These are phyloP conservation scores for Cordyceps tenuipes DNA, from an alignment of 2,329 filamentous ascomycete species.

Conservation along the genomic window DNA sequence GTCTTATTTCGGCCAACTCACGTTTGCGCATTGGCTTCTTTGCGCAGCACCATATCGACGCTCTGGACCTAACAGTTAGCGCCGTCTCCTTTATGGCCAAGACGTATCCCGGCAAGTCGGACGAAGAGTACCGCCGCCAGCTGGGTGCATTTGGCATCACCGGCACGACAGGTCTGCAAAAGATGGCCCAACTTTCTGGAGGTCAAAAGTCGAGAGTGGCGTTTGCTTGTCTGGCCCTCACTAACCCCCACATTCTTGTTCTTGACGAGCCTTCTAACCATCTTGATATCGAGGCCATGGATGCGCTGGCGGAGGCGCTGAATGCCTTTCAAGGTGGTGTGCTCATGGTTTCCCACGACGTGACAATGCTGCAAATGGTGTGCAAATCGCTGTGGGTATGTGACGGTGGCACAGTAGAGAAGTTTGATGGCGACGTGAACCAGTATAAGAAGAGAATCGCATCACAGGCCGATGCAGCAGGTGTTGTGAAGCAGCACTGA, in stretches of 20 bases:
- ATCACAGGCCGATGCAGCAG: constrained; percentile 77
- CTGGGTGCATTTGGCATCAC: constrained; percentile 86
- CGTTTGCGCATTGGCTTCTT: constrained; percentile 92
- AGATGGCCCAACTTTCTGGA: constrained; percentile 88
- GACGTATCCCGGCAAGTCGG: constrained; percentile 78
- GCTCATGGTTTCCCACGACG: constrained; percentile 97
- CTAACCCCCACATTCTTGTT: constrained; percentile 92
- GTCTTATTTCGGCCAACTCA: constrained; percentile 80
- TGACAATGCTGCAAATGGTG: constrained; percentile 95
- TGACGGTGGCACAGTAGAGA: constrained; percentile 86
- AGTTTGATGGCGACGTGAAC: constrained; percentile 91
- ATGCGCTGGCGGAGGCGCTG: constrained; percentile 79
- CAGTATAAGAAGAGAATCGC: constrained; percentile 96
- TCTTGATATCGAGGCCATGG: constrained; percentile 98
- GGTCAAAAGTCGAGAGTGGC: constrained; percentile 98
- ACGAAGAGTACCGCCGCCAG: constrained; percentile 94
- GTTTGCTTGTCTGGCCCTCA: constrained; percentile 90
- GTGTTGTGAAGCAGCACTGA: constrained; percentile 66
- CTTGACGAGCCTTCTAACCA: constrained; percentile 98
- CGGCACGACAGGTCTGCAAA: constrained; percentile 91
- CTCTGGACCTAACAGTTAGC: constrained; percentile 78
- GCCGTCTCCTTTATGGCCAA: constrained; percentile 96
- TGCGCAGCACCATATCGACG: constrained; percentile 96
- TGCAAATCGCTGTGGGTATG: constrained; percentile 96
- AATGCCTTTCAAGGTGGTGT: constrained; percentile 87